Base-by-base conservation (phyloP, 441 rosid genomes). In the Pelargonium australe region DNA sequence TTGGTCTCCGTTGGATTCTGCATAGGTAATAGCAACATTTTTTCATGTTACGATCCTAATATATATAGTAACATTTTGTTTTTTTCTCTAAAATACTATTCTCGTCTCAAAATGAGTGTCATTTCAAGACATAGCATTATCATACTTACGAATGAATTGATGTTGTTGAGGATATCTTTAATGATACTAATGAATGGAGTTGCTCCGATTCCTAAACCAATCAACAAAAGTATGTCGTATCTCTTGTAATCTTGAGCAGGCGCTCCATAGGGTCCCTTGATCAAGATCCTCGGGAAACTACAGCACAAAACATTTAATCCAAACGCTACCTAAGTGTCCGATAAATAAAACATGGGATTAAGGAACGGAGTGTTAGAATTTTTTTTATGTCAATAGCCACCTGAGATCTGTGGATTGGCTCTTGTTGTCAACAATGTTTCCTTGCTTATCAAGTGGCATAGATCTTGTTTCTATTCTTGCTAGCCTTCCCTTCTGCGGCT, bases 201-300 rank as follows among this genome's bases (percentile, higher is more conserved):
- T 68, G 99, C 99, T 23, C 99, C 99, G 3, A 91, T 95, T 70
- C 99, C 97, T 10, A 95, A 77, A 43, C 97, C 97, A 41, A 95
- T 80, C 31, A 91, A 91, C 34, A 91, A 76, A 17, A 95, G 86
- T 34, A 91, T 82, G 72, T 95, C 97, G 17, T 75, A 95, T 47
- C 86, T 85, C 28, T 76, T 86, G 82, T 87, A 90, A 72, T 81
- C 82, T 68, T 95, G 99, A 51, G 99, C 97, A 2, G 97, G 97
- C 5, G 99, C 99, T 71, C 99, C 97, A 62, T 79, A 91, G 2
- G 97, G 97, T 72, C 97, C 97, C 81, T 85, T 89, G 63, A 95
- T 84, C 47, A 82, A 75, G 58, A 95, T 85, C 53, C 2, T 80
- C 2, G 96, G 99, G 64, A 87, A 90, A 17, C 94, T 92, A 77